Percentiles rank a stretch among this genome's conserved stretches.
phyloP scores from a whole-genome alignment of 352 stramenopile genomes.

The Pythium brachiatum region DNA sequence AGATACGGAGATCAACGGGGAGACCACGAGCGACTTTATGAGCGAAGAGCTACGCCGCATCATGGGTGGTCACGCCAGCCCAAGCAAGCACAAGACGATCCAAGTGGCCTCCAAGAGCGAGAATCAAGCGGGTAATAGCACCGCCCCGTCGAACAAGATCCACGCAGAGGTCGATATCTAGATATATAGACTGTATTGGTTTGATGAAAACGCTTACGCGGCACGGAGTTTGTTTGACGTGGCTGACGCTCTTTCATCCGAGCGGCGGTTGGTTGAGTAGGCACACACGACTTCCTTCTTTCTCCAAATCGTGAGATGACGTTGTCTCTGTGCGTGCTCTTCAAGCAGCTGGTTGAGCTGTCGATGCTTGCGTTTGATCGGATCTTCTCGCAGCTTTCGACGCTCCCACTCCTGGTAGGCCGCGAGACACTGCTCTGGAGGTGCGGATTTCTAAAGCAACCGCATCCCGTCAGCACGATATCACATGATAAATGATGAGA shows the following conservation, averaged over 20 bases:
- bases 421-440: constrained; percentile 16
- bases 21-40: constrained; percentile 73
- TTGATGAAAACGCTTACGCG: too few species aligned
- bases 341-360: constrained; percentile 27
- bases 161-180: constrained; percentile 32
- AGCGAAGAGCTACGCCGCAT: constrained; percentile 64
- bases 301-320: constrained; percentile 49
- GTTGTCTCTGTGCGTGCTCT: constrained; percentile 31
- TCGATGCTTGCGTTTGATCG: constrained; percentile 32
- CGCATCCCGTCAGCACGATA: too few species aligned
- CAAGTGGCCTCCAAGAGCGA: constrained; percentile 28
- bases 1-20: constrained; percentile 74
- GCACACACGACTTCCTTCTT: constrained; percentile 71
- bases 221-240: constrained; percentile 1
- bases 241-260: background rate
- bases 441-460: background rate
- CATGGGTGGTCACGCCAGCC: constrained; percentile 45
- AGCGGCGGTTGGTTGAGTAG: constrained; percentile 49
- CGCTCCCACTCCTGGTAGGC: constrained; percentile 45
- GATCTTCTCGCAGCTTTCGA: constrained; percentile 46
- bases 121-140: background rate
- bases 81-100: constrained; percentile 39
- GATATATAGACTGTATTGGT: background rate
- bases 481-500: too few species aligned
- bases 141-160: constrained; percentile 25